Percentiles rank a stretch among this genome's conserved stretches.
Conservation (phyloP, 1,284 basidiomycete species). For the Inonotus obliquus region DNA sequence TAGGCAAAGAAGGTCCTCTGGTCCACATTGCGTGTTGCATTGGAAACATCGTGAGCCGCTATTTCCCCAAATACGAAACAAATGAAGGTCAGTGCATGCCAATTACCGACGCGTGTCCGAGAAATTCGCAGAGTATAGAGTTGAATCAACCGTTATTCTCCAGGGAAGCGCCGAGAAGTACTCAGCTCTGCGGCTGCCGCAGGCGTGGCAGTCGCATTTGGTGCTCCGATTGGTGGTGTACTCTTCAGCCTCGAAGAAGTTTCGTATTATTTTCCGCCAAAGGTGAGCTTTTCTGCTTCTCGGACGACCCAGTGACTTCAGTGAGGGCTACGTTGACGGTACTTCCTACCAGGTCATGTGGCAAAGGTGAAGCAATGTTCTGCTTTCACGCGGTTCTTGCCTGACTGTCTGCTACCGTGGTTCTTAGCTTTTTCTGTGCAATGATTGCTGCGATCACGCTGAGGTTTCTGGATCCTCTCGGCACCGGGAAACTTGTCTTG, state of each 20-base stretch:
- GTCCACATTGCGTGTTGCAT: conserved; percentile 95
- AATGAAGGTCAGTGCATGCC: conserved; percentile 69
- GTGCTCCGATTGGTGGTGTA: conserved; percentile 68
- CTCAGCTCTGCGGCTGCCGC: conserved; percentile 86
- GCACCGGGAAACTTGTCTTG: conserved; percentile 76
- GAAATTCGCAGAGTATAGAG: background rate
- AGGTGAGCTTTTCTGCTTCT: conserved; percentile 41
- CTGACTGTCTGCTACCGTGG: background rate
- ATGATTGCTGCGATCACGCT: conserved; percentile 90
- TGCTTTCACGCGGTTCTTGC: background rate
- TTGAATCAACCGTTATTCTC: background rate
- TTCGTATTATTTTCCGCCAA: conserved; percentile 93
- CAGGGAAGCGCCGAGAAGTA: conserved; percentile 87
- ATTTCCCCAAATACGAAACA: conserved; percentile 84
- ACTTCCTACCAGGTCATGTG: conserved; percentile 70
- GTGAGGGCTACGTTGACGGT: background rate
- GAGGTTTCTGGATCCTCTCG: conserved; percentile 89
- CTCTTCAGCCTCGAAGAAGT: conserved; percentile 93
- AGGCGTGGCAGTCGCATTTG: conserved; percentile 41
- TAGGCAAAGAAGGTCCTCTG: conserved; percentile 90
- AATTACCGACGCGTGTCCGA: conserved; percentile 13
- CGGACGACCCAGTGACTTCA: background rate
- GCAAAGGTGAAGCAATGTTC: conserved; percentile 58
- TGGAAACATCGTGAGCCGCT: conserved; percentile 90
- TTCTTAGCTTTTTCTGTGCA: conserved; percentile 83